These are phyloP conservation scores for Leishmania major DNA, from an alignment of 208 protist genomes.

Conservation along the genomic window DNA sequence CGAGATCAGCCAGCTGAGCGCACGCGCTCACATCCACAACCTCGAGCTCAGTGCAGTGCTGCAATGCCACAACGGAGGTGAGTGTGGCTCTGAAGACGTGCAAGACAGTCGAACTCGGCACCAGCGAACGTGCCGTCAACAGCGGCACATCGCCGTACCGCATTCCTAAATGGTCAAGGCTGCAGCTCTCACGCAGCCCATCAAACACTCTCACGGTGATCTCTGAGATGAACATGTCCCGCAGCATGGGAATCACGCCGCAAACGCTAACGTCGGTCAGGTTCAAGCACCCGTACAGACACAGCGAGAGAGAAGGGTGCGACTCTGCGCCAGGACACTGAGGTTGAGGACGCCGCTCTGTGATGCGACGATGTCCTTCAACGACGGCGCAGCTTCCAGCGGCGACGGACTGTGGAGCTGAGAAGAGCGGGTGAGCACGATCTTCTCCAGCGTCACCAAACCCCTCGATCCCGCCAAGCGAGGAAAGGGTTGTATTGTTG, in stretches of 20 bases:
- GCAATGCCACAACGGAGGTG: conserved; percentile 20
- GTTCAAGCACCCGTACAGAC: conserved; percentile 29
- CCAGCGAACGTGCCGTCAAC: conserved; percentile 4
- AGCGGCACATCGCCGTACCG: conserved; percentile 26
- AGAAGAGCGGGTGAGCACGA: conserved; percentile 12
- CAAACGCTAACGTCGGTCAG: conserved; percentile 28
- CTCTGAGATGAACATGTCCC: conserved; percentile 30
- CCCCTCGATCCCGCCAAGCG: conserved; percentile 15
- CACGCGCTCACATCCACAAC: conserved; percentile 24
- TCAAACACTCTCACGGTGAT: conserved; percentile 28
- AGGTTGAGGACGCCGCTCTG: conserved; percentile 31
- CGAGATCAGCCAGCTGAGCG: conserved; percentile 18
- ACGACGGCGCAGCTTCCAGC: conserved; percentile 9
- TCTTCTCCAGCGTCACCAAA: conserved; percentile 20
- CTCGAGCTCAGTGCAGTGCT: conserved; percentile 9
- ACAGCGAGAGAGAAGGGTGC: conserved; percentile 22
- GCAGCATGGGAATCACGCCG: conserved; percentile 25
- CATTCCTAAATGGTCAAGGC: conserved; percentile 15
- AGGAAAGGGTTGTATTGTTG: neutral
- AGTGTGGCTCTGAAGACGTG: conserved; percentile 25
- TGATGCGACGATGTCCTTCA: conserved; percentile 24
- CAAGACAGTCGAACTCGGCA: conserved; percentile 18
- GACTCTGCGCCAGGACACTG: conserved; percentile 23
- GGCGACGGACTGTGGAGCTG: conserved; percentile 21
- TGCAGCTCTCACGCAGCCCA: conserved; percentile 24